These are phyloP conservation scores for Colletotrichum liriopes DNA, from an alignment of 2,329 filamentous ascomycete species.

Conservation along the genomic window DNA sequence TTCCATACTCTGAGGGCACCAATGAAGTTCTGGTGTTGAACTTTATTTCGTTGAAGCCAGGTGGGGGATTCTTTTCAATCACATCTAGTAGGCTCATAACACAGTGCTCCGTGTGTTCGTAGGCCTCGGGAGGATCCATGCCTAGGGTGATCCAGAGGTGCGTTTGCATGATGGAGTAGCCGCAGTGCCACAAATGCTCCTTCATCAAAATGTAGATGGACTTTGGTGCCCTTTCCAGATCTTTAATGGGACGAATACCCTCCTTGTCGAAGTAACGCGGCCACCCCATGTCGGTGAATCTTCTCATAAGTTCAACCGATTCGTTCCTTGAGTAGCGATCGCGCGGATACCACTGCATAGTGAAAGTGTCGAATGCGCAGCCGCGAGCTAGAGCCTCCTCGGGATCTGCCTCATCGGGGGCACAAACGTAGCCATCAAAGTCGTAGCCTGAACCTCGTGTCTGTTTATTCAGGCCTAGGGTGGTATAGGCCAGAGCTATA, in stretches of 20 bases:
- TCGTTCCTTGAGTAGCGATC: neutral
- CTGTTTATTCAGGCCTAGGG: neutral
- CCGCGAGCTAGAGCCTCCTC: neutral
- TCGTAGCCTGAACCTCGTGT: neutral
- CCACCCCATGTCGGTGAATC: constrained; percentile 2
- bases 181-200: constrained; percentile 1
- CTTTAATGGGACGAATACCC: neutral
- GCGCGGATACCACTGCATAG: neutral
- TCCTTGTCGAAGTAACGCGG: constrained; percentile 5
- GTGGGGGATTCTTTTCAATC: constrained; percentile 3
- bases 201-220: neutral
- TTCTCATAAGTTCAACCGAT: neutral
- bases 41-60: constrained; percentile 7
- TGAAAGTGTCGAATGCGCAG: neutral
- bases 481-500: neutral
- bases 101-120: neutral
- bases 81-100: constrained; percentile 1
- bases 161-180: constrained; percentile 2
- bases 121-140: neutral
- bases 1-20: neutral
- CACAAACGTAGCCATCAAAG: neutral
- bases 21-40: constrained; percentile 1
- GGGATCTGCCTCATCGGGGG: neutral
- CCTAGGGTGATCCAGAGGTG: constrained; percentile 1
- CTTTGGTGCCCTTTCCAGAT: neutral